Percentiles rank a stretch among this genome's conserved stretches.
These are phyloP conservation scores for Corynascus novoguineensis DNA, from an alignment of 495 filamentous ascomycete species.

Conservation along the genomic window DNA sequence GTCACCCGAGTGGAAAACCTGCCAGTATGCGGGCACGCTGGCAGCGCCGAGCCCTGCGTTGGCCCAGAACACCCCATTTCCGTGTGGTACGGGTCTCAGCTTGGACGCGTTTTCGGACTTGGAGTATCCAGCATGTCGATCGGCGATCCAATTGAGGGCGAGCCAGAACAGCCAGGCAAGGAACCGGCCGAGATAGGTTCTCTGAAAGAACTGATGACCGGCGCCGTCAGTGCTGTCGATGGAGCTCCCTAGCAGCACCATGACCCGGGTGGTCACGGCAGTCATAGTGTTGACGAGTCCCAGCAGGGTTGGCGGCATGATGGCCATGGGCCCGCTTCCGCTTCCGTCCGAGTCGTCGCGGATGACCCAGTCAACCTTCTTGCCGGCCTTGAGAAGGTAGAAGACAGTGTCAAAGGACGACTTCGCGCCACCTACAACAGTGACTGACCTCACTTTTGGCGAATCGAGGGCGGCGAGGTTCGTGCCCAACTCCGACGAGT, in stretches of 20 bases:
- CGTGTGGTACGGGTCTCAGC: slow-evolving; percentile 8
- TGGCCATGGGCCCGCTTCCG: slow-evolving; percentile 33
- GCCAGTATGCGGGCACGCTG: slow-evolving; percentile 35
- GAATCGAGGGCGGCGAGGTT: slow-evolving; percentile 20
- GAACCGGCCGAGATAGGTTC: not conserved
- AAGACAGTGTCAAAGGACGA: slow-evolving; percentile 44
- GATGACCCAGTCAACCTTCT: slow-evolving; percentile 44
- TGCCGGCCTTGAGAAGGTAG: slow-evolving; percentile 36
- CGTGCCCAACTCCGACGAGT: slow-evolving; percentile 31
- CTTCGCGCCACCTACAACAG: slow-evolving; percentile 45
- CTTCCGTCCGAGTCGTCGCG: slow-evolving; percentile 30
- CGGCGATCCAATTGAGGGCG: slow-evolving; percentile 12
- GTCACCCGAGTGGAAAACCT: slow-evolving; percentile 32
- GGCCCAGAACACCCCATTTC: slow-evolving; percentile 36
- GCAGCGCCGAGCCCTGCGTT: slow-evolving; percentile 34
- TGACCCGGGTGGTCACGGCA: not conserved
- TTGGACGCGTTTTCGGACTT: slow-evolving; percentile 13
- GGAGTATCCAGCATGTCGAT: slow-evolving; percentile 11
- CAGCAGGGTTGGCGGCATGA: slow-evolving; percentile 31
- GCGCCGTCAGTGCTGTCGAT: not conserved
- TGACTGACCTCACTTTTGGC: slow-evolving; percentile 25
- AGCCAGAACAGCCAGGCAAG: slow-evolving; percentile 12
- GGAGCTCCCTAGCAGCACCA: not conserved
- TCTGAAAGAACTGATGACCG: not conserved
- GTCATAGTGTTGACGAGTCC: slow-evolving; percentile 17